Conservation (phyloP, 2,329 filamentous ascomycete species). For the Trichoderma atrobrunneum region DNA sequence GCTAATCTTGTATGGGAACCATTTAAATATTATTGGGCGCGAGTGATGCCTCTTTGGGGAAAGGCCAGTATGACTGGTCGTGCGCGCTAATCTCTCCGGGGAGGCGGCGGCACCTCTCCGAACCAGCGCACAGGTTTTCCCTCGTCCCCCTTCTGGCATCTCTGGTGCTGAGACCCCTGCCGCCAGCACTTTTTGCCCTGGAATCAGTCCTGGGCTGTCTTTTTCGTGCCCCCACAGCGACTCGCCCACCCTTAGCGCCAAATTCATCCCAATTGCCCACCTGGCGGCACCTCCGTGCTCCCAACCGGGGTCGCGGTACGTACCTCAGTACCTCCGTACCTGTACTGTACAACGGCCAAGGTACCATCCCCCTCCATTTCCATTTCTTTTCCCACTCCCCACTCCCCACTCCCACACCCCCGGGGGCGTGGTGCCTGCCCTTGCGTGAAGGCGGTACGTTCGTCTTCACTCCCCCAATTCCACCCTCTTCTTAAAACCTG, state of each 20-base stretch:
- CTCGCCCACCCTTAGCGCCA: slow-evolving; percentile 4
- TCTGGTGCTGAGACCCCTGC: slow-evolving; percentile 11
- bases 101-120: slow-evolving; percentile 16
- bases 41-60: slow-evolving; percentile 13
- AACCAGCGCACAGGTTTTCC: slow-evolving; percentile 14
- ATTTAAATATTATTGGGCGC: neutral
- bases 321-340: slow-evolving; percentile 8
- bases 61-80: neutral
- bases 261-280: slow-evolving; percentile 8
- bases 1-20: neutral
- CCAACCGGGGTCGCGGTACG: slow-evolving; percentile 3
- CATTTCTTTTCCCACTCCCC: neutral
- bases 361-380: neutral
- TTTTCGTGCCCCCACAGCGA: slow-evolving; percentile 13
- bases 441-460: slow-evolving; percentile 11
- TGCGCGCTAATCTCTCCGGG: slow-evolving; percentile 11
- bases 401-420: neutral
- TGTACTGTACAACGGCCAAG: slow-evolving; percentile 5
- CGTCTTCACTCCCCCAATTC: slow-evolving; percentile 14
- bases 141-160: slow-evolving; percentile 9
- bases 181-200: slow-evolving; percentile 15
- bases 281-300: slow-evolving; percentile 17
- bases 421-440: slow-evolving; percentile 12
- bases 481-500: slow-evolving; percentile 18
- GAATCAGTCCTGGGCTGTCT: neutral